A percentile compares a stretch with the other conserved stretches of the same genome.
Evolutionary conservation across 2,329 filamentous ascomycete species (phyloP).

Genomic region (Scedosporium boydii): DNA sequence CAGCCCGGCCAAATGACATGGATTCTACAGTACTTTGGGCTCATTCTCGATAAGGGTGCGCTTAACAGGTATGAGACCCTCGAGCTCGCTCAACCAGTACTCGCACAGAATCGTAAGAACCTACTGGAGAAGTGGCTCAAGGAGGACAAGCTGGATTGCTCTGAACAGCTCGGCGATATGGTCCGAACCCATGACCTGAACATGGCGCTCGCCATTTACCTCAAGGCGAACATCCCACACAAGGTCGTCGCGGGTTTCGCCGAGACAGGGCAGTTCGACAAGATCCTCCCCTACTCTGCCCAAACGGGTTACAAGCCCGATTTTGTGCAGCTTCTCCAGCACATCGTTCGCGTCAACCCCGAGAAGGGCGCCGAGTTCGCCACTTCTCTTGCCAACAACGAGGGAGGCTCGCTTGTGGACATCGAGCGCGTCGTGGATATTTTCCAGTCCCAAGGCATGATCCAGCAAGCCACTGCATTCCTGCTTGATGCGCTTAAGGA

Average conservation of each 20-base stretch:
- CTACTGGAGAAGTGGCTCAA: conserved; percentile 96
- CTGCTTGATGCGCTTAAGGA: conserved; percentile 89
- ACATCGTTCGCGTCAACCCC: conserved; percentile 82
- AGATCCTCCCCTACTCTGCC: conserved; percentile 85
- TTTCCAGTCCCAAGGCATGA: conserved; percentile 96
- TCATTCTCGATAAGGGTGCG: conserved; percentile 89
- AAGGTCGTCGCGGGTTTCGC: conserved; percentile 95
- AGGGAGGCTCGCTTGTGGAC: conserved; percentile 79
- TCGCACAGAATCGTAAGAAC: conserved; percentile 90
- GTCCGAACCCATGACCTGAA: conserved; percentile 83
- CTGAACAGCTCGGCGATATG: conserved; percentile 91
- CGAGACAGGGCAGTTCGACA: conserved; percentile 92
- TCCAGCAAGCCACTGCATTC: conserved; percentile 97
- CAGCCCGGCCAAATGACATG: conserved; percentile 81
- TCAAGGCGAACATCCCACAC: conserved; percentile 79
- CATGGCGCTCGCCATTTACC: conserved; percentile 80
- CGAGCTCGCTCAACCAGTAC: conserved; percentile 84
- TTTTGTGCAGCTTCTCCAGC: conserved; percentile 83
- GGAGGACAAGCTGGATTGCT: conserved; percentile 92
- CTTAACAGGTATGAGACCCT: conserved; percentile 91
- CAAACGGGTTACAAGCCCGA: conserved; percentile 88
- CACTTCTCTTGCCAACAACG: conserved; percentile 80
- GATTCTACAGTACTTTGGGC: conserved; percentile 95
- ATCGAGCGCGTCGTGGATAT: conserved; percentile 93
- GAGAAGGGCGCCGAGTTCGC: conserved; percentile 96